Percentiles rank a stretch among this genome's conserved stretches.
These are phyloP conservation scores for Chiua virens DNA, from an alignment of 768 basidiomycete species.

Conservation along the genomic window DNA sequence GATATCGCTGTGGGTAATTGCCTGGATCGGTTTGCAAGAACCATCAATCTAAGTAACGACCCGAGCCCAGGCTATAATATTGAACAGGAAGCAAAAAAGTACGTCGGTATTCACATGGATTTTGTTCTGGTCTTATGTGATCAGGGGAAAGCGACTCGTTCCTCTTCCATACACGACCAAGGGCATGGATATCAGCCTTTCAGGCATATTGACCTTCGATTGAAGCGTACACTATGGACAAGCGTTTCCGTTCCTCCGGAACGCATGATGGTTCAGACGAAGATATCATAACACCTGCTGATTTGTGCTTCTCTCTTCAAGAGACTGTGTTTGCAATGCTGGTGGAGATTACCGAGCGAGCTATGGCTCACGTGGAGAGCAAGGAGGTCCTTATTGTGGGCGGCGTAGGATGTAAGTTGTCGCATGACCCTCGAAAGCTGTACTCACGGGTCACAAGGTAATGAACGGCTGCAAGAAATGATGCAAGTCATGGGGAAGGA, in stretches of 20 bases:
- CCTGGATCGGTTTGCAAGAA: conserved; percentile 93
- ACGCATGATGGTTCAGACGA: conserved; percentile 37
- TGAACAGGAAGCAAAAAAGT: conserved; percentile 94
- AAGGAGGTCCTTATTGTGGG: conserved; percentile 97
- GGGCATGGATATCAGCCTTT: conserved; percentile 96
- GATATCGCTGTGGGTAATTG: conserved; percentile 99
- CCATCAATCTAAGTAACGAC: conserved; percentile 92
- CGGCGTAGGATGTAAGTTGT: conserved; percentile 93
- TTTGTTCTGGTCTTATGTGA: conserved; percentile 1
- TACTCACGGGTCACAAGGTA: conserved; percentile 52
- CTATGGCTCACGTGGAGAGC: conserved; percentile 98
- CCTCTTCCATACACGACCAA: conserved; percentile 94
- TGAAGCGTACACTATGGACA: conserved; percentile 86
- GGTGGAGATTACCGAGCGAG: conserved; percentile 97
- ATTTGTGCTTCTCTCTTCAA: conserved; percentile 95
- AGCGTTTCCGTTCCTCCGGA: conserved; percentile 65
- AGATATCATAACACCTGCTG: conserved; percentile 89
- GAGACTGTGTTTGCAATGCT: conserved; percentile 98
- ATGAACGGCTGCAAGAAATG: conserved; percentile 94
- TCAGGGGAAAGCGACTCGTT: conserved; percentile 80
- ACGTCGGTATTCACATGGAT: neutral
- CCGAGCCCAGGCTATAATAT: conserved; percentile 97
- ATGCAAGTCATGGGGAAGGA: conserved; percentile 97
- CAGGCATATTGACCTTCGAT: conserved; percentile 89
- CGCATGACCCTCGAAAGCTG: neutral